phyloP scores from a whole-genome alignment of 768 basidiomycete genomes.

The Mycena sanguinolenta region DNA sequence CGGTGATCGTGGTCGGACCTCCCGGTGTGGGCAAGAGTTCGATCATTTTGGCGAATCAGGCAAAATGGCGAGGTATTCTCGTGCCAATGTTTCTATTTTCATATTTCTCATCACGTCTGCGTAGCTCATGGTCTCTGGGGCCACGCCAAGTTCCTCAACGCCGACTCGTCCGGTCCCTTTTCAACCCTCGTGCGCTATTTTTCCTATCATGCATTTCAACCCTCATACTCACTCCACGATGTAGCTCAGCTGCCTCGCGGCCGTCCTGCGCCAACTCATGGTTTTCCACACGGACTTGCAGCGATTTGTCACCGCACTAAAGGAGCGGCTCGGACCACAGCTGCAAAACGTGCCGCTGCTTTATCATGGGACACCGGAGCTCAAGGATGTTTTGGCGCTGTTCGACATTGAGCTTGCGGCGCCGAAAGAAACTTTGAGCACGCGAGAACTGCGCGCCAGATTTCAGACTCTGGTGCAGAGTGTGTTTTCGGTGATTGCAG shows the following conservation, averaged over 20 bases:
- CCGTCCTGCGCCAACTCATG: conserved; percentile 81
- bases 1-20: conserved; percentile 72
- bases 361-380: conserved; percentile 79
- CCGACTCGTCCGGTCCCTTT: conserved; percentile 74
- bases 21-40: conserved; percentile 86
- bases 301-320: conserved; percentile 71
- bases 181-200: conserved; percentile 64
- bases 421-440: conserved; percentile 68
- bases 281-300: conserved; percentile 79
- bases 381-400: conserved; percentile 70
- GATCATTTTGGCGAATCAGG: conserved; percentile 76
- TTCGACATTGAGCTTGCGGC: conserved; percentile 66
- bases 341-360: conserved; percentile 77
- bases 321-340: conserved; percentile 76
- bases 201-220: neutral
- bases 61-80: conserved; percentile 70
- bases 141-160: conserved; percentile 78
- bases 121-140: conserved; percentile 81
- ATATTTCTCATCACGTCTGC: neutral
- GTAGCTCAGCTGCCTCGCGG: conserved; percentile 76
- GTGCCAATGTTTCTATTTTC: conserved; percentile 43
- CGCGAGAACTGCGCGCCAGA: conserved; percentile 73
- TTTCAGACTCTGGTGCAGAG: conserved; percentile 80
- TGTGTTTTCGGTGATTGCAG: conserved; percentile 77
- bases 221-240: conserved; percentile 18